These are phyloP conservation scores for Quercus tomentella DNA, from an alignment of 331 rosid species.

Conservation along the genomic window DNA sequence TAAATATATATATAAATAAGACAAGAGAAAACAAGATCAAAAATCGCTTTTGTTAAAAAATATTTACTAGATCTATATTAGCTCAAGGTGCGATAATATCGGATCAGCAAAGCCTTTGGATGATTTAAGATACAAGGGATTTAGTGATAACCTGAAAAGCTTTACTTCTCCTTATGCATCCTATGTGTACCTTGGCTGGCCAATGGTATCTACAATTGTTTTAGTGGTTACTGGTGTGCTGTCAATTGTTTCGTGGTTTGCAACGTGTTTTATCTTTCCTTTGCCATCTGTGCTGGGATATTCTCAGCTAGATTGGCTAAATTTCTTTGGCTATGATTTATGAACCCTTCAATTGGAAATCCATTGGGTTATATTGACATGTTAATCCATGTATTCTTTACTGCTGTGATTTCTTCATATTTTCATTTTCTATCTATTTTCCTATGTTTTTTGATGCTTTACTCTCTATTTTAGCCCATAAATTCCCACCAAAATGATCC, in stretches of 20 bases:
- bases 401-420: too few species aligned
- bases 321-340: neutral
- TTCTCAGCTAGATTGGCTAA: slow-evolving; percentile 57
- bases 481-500: too few species aligned
- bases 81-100: slow-evolving; percentile 81
- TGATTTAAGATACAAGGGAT: slow-evolving; percentile 78
- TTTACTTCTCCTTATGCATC: slow-evolving; percentile 76
- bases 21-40: too few species aligned
- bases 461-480: too few species aligned
- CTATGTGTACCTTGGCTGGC: slow-evolving; percentile 91
- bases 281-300: slow-evolving; percentile 76
- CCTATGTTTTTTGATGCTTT: too few species aligned
- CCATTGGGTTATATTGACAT: too few species aligned
- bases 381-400: too few species aligned
- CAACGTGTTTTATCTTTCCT: slow-evolving; percentile 81
- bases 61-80: slow-evolving; percentile 69
- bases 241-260: slow-evolving; percentile 95
- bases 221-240: slow-evolving; percentile 80
- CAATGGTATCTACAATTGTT: slow-evolving; percentile 85
- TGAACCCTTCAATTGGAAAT: too few species aligned
- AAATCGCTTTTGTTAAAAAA: too few species aligned
- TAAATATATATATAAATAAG: too few species aligned
- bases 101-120: slow-evolving; percentile 80
- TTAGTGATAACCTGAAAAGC: slow-evolving; percentile 69
- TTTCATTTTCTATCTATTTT: too few species aligned